Evolutionary conservation across 2,329 filamentous ascomycete species (phyloP).

Genomic region (Raffaelea ambrosiae): DNA sequence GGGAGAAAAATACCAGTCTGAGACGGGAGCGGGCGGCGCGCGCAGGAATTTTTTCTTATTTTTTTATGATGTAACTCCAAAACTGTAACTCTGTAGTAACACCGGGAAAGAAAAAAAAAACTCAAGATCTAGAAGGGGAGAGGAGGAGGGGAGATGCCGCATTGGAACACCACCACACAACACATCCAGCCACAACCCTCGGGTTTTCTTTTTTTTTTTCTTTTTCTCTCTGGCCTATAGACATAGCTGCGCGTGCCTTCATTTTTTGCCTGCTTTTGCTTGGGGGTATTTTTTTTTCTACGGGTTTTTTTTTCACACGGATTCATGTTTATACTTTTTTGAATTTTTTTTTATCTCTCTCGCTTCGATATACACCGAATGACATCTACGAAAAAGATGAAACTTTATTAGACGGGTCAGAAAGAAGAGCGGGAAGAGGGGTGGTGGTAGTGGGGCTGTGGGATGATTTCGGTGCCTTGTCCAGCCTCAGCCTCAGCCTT

Average conservation of each 20-base stretch:
- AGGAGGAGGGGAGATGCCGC: not conserved
- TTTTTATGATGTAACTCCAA: not conserved
- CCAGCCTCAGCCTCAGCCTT: not conserved
- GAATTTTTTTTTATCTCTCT: too few relatives aligned
- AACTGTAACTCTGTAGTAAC: not conserved
- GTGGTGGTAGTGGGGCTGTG: too few relatives aligned
- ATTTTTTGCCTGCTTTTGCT: not conserved
- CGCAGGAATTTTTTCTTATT: not conserved
- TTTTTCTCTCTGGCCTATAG: not conserved
- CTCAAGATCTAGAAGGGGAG: not conserved
- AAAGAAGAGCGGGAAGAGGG: too few relatives aligned
- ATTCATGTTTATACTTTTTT: too few relatives aligned
- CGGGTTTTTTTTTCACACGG: not conserved
- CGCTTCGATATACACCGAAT: too few relatives aligned
- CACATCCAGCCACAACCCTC: too few relatives aligned
- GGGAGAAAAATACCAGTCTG: slow-evolving; percentile 1
- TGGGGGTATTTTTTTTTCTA: not conserved
- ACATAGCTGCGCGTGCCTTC: not conserved
- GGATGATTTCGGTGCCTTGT: not conserved
- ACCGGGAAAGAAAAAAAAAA: too few relatives aligned
- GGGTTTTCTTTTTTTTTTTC: not conserved
- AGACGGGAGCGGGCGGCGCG: not conserved
- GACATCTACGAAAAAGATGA: too few relatives aligned
- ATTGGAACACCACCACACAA: not conserved
- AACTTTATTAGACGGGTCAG: too few relatives aligned